Percentiles rank a stretch among this genome's conserved stretches.
Evolutionary conservation across 805 yeast species (phyloP).

Genomic region (Wickerhamomyces silvicola): DNA sequence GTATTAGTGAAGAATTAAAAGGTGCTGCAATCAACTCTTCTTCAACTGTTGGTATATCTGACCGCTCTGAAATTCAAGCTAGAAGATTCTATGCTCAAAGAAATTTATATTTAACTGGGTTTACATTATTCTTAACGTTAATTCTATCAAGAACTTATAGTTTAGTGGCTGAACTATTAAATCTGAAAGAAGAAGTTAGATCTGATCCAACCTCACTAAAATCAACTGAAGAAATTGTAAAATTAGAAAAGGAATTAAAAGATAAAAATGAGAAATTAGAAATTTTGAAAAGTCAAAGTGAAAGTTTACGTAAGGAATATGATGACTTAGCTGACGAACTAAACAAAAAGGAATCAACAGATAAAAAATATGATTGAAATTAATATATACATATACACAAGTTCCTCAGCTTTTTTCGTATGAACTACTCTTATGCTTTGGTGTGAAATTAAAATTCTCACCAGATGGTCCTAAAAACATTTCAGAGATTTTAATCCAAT

Average conservation of each 20-base stretch:
- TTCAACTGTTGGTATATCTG: slow-evolving; percentile 32
- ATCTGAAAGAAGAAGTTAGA: slow-evolving; percentile 54
- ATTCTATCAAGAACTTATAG: slow-evolving; percentile 80
- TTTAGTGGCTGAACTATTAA: slow-evolving; percentile 66
- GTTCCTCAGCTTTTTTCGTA: slow-evolving; percentile 30
- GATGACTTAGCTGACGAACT: slow-evolving; percentile 28
- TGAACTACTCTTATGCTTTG: slow-evolving; percentile 93
- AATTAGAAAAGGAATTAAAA: slow-evolving; percentile 13
- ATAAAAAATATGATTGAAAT: slow-evolving; percentile 9
- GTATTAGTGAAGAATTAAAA: slow-evolving; percentile 58
- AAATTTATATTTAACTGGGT: slow-evolving; percentile 92
- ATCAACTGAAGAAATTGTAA: slow-evolving; percentile 14
- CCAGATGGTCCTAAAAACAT: slow-evolving; percentile 89
- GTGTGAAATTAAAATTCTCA: slow-evolving; percentile 68
- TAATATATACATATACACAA: background rate
- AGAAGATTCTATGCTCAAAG: slow-evolving; percentile 94
- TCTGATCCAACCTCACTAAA: slow-evolving; percentile 26
- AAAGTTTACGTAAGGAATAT: slow-evolving; percentile 58
- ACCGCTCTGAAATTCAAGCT: slow-evolving; percentile 80
- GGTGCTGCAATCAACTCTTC: slow-evolving; percentile 24
- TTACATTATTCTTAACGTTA: slow-evolving; percentile 83
- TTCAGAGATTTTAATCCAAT: slow-evolving; percentile 95
- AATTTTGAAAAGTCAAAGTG: slow-evolving; percentile 68
- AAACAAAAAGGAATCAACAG: slow-evolving; percentile 4
- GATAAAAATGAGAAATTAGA: slow-evolving; percentile 61